Conservation (phyloP, 1,284 basidiomycete species). For the Papiliotrema fonsecae region DNA sequence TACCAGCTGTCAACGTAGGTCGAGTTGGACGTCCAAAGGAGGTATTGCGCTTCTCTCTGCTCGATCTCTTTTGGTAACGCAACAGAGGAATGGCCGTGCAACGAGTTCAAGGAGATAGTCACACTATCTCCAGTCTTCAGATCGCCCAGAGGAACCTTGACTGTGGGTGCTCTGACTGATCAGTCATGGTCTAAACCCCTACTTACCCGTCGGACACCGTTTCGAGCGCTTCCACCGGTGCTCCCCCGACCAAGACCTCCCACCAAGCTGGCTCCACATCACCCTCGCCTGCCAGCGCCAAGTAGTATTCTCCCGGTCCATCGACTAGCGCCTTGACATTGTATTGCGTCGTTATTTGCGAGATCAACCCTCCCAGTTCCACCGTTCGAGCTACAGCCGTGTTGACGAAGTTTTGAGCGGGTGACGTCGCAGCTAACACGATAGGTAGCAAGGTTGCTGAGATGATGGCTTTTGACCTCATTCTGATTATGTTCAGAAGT, state of each 20-base stretch:
- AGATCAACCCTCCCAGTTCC: constrained; percentile 79
- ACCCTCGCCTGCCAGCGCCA: constrained; percentile 64
- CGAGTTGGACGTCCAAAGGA: constrained; percentile 70
- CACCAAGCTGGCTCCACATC: constrained; percentile 68
- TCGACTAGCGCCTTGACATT: constrained; percentile 68
- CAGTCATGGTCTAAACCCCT: not conserved
- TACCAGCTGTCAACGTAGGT: constrained; percentile 72
- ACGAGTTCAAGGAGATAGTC: constrained; percentile 69
- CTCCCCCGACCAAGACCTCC: constrained; percentile 61
- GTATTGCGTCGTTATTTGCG: constrained; percentile 81
- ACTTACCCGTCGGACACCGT: not conserved
- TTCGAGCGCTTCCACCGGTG: constrained; percentile 51
- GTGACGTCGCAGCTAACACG: constrained; percentile 10
- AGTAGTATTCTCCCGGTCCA: constrained; percentile 60
- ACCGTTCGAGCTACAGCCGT: constrained; percentile 77
- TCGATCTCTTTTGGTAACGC: constrained; percentile 69
- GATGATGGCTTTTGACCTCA: not conserved
- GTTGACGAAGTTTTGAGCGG: constrained; percentile 64
- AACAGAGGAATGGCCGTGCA: constrained; percentile 67
- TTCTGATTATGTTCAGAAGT: not conserved
- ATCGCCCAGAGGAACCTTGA: constrained; percentile 29
- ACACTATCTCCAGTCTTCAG: constrained; percentile 56
- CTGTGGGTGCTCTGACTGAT: constrained; percentile 37
- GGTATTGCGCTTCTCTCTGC: constrained; percentile 73
- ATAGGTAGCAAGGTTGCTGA: not conserved